Base-by-base conservation (phyloP, 768 basidiomycete species). In the Saitozyma podzolica region DNA sequence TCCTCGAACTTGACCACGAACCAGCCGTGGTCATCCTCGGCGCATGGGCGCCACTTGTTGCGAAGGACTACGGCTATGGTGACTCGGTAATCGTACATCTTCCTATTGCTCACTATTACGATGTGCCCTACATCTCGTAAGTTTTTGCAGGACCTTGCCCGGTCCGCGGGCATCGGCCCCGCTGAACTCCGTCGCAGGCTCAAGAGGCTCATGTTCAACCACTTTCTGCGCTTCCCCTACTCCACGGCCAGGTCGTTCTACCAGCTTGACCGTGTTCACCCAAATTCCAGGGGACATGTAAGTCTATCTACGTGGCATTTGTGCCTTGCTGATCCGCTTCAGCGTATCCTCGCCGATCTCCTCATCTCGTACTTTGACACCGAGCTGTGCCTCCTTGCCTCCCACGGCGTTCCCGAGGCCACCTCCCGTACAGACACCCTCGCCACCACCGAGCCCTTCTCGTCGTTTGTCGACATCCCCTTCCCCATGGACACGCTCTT, bases 11-110 rank as follows among this genome's bases (percentile, higher is more conserved):
- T 56, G 62, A 57, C 3, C 67, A 68, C 11, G 63, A 73, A 50
- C 77, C 77, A 10, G 77, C 77, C 7, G 63, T 78, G 7, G 42
- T 78, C 40, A 75, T 78, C 48, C 69, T 78, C 14, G 77, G 77
- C 6, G 70, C 75, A 4, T 78, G 77, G 77, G 55, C 65, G 3
- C 77, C 77, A 0, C 67, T 64, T 39, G 69, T 78, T 0, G 77
- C 75, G 8, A 66, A 67, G 13, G 74, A 78, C 59, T 67, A 69
- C 50, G 77, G 77, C 1, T 78, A 78, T 56, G 77, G 66, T 17
- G 77, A 78, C 66, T 75, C 77, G 2, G 75, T 76, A 52, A 67
- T 75, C 41, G 68, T 73, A 9, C 77, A 78, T 59, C 58, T 74
- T 54, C 77, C 77, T 17, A 75, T 76, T 20, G 67, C 74, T 16